Evolutionary conservation across 768 basidiomycete genomes (phyloP), one percentile per base, ranked within the genome.

Genomic region (Sistotremastrum suecicum): DNA sequence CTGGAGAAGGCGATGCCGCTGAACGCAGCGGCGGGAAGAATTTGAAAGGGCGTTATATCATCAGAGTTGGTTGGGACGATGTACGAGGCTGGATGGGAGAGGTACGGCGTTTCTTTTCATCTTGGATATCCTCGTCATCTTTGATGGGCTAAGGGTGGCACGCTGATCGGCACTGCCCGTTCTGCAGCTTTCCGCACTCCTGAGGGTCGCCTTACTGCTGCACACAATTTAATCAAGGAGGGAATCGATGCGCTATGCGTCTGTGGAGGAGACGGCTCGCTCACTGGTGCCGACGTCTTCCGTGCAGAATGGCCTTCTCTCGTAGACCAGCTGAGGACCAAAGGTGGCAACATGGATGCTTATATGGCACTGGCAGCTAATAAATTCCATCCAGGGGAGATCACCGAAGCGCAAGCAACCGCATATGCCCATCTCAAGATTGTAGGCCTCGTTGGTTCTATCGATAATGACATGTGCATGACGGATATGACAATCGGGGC

Each of bases 401-500:
- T 99, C 59, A 78, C 80, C 1, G 69, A 76, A 30, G 78, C 75
- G 34, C 84, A 95, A 56, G 70, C 72, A 34, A 58, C 70, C n/a
- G 65, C 66, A 9, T 82, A 91, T 55, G 69, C 77, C 28, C 86
- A 97, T 56, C 80, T 99, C 51, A 85, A 77, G 62, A 95, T 99
- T 54, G 94, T 94, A 50, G 95, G 95, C n/a, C 78, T 99, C 37
- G 95, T 98, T 49, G 95, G 95, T 34, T 94, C 90, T 3, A 98
- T 99, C 58, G 95, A 99, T 65, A 99, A 99, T 57, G 95, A 98
- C 60, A 97, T 99, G 92, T 84, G 86, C 10, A 72, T 94, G 75
- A 98, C 95, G 12, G 91, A 98, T 63, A 63, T 95, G 57, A 99
- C 95, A 5, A 98, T 98, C 57, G 95, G 94, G 41, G 94, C 91